Evolutionary conservation across 305 asterid species (phyloP).

Genomic region (Plantago coronopus): DNA sequence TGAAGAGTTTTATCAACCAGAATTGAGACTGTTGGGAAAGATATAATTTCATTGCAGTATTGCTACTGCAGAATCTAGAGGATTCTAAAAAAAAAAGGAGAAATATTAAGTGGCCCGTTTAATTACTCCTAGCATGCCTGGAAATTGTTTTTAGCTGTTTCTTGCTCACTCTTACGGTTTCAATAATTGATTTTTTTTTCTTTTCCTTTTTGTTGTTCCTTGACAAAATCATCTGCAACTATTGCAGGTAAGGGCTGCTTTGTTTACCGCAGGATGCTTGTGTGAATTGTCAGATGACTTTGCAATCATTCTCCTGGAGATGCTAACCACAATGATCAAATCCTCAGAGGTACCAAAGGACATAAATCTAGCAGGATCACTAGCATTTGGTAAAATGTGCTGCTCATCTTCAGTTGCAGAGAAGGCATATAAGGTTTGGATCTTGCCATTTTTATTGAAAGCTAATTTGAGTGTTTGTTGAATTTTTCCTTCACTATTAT

Average conservation of each 20-base stretch:
- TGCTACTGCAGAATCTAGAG: too few species aligned
- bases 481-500: background rate
- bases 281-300: conserved; percentile 68
- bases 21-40: too few species aligned
- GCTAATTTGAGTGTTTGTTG: conserved; percentile 5
- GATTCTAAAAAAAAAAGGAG: background rate
- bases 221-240: conserved; percentile 12
- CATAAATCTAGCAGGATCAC: conserved; percentile 61
- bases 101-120: background rate
- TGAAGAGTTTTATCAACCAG: background rate
- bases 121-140: background rate
- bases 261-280: conserved; percentile 77
- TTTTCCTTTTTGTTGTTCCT: conserved; percentile 15
- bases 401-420: conserved; percentile 57
- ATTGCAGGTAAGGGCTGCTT: conserved; percentile 71
- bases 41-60: too few species aligned
- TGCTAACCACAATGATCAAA: conserved; percentile 42
- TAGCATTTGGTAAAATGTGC: conserved; percentile 48
- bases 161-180: background rate
- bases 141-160: background rate
- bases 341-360: conserved; percentile 44
- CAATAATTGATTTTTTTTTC: conserved; percentile 3
- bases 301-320: conserved; percentile 68
- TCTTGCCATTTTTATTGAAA: conserved; percentile 20
- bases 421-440: conserved; percentile 67